Evolutionary conservation across 1,139 yeast species (phyloP).

Genomic region (Geotrichum bryndzae): DNA sequence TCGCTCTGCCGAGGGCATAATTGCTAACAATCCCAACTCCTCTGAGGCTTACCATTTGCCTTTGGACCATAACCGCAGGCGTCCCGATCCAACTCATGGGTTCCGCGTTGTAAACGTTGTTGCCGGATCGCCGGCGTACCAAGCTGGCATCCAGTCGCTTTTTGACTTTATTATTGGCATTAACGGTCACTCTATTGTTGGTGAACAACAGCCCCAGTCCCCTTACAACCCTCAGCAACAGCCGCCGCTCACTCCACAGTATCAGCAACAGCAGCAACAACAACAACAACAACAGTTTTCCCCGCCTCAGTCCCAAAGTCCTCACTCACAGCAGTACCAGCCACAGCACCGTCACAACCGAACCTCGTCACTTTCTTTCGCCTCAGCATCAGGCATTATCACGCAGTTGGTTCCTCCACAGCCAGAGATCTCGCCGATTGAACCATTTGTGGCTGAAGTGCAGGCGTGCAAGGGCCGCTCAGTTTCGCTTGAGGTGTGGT

Average conservation of each 20-base stretch:
- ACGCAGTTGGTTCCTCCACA: slow-evolving; percentile 24
- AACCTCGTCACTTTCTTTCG: slow-evolving; percentile 10
- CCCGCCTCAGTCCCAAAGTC: neutral
- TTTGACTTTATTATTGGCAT: slow-evolving; percentile 79
- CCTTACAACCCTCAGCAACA: neutral
- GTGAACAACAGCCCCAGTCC: slow-evolving; percentile 1
- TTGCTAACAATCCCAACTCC: slow-evolving; percentile 36
- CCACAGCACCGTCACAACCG: slow-evolving; percentile 1
- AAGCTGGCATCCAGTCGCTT: slow-evolving; percentile 65
- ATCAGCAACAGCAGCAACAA: neutral
- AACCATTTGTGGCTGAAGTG: slow-evolving; percentile 28
- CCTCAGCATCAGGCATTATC: slow-evolving; percentile 18
- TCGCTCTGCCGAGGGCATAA: slow-evolving; percentile 56
- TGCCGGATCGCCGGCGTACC: slow-evolving; percentile 40
- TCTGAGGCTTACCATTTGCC: slow-evolving; percentile 30
- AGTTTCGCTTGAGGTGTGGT: slow-evolving; percentile 69
- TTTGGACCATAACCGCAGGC: slow-evolving; percentile 38
- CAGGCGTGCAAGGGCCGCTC: slow-evolving; percentile 33
- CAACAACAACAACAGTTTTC: neutral
- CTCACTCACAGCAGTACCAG: slow-evolving; percentile 6
- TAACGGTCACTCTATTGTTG: slow-evolving; percentile 55
- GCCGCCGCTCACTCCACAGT: neutral
- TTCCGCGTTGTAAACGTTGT: slow-evolving; percentile 51
- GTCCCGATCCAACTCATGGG: slow-evolving; percentile 40
- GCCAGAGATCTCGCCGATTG: slow-evolving; percentile 26